Evolutionary conservation across 371 early-diverging fungal genomes (phyloP), one percentile per base, ranked within the genome.

Genomic region (Lichtheimia ornata): DNA sequence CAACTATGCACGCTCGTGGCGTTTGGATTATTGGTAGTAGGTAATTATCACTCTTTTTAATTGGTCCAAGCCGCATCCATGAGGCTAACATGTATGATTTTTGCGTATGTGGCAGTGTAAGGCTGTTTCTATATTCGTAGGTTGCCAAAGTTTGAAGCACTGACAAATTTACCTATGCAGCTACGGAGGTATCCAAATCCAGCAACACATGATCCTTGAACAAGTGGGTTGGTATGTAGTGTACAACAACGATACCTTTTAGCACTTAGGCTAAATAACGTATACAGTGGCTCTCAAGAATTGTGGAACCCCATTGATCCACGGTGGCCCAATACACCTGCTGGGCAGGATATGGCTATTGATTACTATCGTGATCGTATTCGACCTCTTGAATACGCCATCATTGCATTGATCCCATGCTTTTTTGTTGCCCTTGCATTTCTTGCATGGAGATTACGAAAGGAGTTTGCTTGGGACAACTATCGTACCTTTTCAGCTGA

Each of bases 401-500:
- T 80, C 27, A 80, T 80, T 63, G 81, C 62, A 6, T 49, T 80
- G 53, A 80, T 80, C 44, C 81, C 81, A 3, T 35, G 53, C 15
- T 80, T 73, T 49, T 80, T 80, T 56, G 15, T 77, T 15, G 55
- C 61, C 4, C 56, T 80, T 43, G 65, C 72, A 13, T 75, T 49
- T 42, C 69, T 75, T 53, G 76, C 69, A 9, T 80, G 73, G 73
- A 62, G 69, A 40, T 47, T 80, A 20, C 75, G 77, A 27, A 80
- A 80, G 44, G 69, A 71, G 22, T 80, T 80, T 61, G 81, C 81
- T 27, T 80, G 81, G 80, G 81, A 80, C 53, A 80, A 80, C 42
- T 80, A 80, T 55, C 66, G 77, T 49, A 73, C 65, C 51, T 80
- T 80, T 44, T 77, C 81, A 40, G 81, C 81, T 35, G 81, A 80